A percentile compares a stretch with the other conserved stretches of the same genome.
Evolutionary conservation across 2,329 filamentous ascomycete genomes (phyloP).

Genomic region (Aspergillus sp.): DNA sequence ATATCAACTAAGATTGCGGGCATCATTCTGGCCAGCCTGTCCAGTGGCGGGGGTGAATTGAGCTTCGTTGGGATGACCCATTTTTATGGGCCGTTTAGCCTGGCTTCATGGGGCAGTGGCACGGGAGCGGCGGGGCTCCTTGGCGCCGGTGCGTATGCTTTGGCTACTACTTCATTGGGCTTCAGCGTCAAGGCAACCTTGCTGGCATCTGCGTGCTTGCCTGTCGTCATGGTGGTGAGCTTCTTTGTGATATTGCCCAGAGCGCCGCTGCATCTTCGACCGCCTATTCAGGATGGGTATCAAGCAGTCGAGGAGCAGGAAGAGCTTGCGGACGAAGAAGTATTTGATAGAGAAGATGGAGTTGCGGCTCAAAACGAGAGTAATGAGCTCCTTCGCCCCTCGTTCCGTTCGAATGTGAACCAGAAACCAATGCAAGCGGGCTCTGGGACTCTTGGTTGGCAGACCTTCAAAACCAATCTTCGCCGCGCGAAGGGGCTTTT

Average conservation of each 20-base stretch:
- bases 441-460: slow-evolving; percentile 16
- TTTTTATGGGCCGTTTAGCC: slow-evolving; percentile 77
- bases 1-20: slow-evolving; percentile 70
- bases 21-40: slow-evolving; percentile 74
- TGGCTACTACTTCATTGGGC: slow-evolving; percentile 70
- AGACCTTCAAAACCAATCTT: slow-evolving; percentile 45
- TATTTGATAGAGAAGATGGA: slow-evolving; percentile 13
- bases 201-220: slow-evolving; percentile 68
- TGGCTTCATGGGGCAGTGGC: slow-evolving; percentile 86
- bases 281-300: slow-evolving; percentile 42
- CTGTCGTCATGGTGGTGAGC: slow-evolving; percentile 67
- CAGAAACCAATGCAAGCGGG: slow-evolving; percentile 12
- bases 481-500: slow-evolving; percentile 61
- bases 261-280: slow-evolving; percentile 49
- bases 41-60: slow-evolving; percentile 78
- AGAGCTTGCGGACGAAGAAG: slow-evolving; percentile 28
- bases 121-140: slow-evolving; percentile 82
- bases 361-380: slow-evolving; percentile 13
- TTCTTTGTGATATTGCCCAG: slow-evolving; percentile 76
- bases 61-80: slow-evolving; percentile 88
- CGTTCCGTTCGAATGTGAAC: slow-evolving; percentile 8
- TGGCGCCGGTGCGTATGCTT: slow-evolving; percentile 78
- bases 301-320: slow-evolving; percentile 41
- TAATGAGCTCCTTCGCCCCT: slow-evolving; percentile 21
- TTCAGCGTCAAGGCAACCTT: slow-evolving; percentile 66